phyloP scores from a whole-genome alignment of 2,329 filamentous ascomycete genomes.

The Nothophaeocryptopus gaeumannii region DNA sequence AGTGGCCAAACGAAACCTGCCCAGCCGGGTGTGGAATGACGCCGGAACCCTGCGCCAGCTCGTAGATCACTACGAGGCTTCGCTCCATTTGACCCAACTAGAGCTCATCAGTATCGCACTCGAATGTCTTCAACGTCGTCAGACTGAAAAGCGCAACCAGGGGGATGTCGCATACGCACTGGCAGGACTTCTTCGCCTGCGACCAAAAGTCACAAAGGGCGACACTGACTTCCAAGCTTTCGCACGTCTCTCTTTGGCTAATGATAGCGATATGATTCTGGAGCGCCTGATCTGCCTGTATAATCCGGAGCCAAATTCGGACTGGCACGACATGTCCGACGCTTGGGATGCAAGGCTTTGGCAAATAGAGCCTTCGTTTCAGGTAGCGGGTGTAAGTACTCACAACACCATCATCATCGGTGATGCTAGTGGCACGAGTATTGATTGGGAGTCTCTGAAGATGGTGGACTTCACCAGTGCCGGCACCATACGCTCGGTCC shows the following conservation, averaged over 20 bases:
- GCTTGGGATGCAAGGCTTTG: background rate
- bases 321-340: background rate
- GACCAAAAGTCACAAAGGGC: background rate
- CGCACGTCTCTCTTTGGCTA: background rate
- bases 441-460: background rate
- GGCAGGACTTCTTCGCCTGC: background rate
- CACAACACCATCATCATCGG: background rate
- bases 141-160: no score
- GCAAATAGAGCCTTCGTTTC: background rate
- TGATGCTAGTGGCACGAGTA: background rate
- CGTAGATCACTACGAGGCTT: constrained; percentile 1
- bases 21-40: background rate
- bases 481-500: no score
- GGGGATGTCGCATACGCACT: constrained; percentile 1
- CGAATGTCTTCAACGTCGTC: background rate
- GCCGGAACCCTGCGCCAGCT: background rate
- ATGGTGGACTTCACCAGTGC: background rate
- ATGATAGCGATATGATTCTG: constrained; percentile 1
- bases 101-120: constrained; percentile 4
- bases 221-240: constrained; percentile 4
- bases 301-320: background rate
- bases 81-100: constrained; percentile 2
- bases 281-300: constrained; percentile 2
- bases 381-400: background rate
- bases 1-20: background rate